Base-by-base conservation (phyloP, 768 basidiomycete genomes). In the Pulveroboletus sp. region DNA sequence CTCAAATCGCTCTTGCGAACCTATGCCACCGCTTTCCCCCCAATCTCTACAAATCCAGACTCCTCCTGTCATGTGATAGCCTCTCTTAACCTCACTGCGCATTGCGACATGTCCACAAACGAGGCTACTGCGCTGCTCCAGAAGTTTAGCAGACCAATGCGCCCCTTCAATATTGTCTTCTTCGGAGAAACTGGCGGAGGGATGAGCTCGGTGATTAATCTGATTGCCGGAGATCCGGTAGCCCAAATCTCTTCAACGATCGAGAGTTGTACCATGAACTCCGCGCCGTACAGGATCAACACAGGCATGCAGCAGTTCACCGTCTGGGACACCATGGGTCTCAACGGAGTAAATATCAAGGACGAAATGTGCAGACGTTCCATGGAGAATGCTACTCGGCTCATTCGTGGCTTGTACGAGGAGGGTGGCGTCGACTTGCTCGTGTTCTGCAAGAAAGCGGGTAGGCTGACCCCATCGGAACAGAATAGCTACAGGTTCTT, bases 181-280 rank as follows among this genome's bases (percentile, higher is more conserved):
- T 72, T 73, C 34, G 72, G 72, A 2, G 66, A 72, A 40, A 11
- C 43, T 7, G 30, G 43, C 2, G 23, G 11, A 11, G 64, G 63
- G 3, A 72, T 71, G 44, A 66, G 68, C 45, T 68, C 68, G 1
- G 53, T 72, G n/a, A 48, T 49, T 31, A 47, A 49, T 17, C 47
- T 49, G 11, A 26, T 49, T 0, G 30, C 31, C 12, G 43, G 19
- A 5, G 2, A 3, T 26, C 17, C 31, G 9, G 16, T 27, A 4
- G 47, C 43, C 3, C 2, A 17, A 13, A 31, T 49, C 31, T 27
- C 17, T 13, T 17, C 47, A 20, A n/a, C 13, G 9, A 17, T 16
- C 4, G 12, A 11, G 2, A n/a, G 20, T 12, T 48, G 41, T 3
- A 45, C 47, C 1, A 6, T 7, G 23, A 17, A 34, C 6, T 26